phyloP scores from a whole-genome alignment of 805 yeast genomes.

The Teunomyces pallodes region DNA sequence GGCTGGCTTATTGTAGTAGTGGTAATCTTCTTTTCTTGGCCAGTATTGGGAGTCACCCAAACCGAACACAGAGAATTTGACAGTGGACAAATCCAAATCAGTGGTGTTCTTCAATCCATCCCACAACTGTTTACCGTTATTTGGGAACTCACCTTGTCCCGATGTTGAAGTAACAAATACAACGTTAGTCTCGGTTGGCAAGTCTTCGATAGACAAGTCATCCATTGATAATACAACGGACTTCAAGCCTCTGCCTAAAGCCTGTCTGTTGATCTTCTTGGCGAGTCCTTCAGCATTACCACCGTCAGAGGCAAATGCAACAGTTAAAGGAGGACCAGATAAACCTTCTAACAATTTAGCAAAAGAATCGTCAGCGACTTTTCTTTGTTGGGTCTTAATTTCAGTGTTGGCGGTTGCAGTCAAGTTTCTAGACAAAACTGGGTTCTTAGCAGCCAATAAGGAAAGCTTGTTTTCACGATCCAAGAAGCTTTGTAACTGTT shows the following conservation, averaged over 20 bases:
- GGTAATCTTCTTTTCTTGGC: conserved; percentile 96
- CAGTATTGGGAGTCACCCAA: conserved; percentile 85
- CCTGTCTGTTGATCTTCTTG: conserved; percentile 73
- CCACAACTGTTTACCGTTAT: conserved; percentile 77
- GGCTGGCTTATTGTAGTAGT: conserved; percentile 90
- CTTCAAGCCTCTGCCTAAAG: conserved; percentile 74
- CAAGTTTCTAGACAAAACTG: conserved; percentile 74
- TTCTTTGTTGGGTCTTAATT: conserved; percentile 56
- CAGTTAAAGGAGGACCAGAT: conserved; percentile 86
- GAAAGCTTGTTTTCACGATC: conserved; percentile 89
- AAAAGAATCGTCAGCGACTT: conserved; percentile 74
- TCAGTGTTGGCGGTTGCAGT: conserved; percentile 58
- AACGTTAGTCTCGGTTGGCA: conserved; percentile 67
- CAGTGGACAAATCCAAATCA: conserved; percentile 60
- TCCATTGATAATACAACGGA: conserved; percentile 66
- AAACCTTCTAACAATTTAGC: conserved; percentile 77
- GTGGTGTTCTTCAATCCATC: conserved; percentile 61
- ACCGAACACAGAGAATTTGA: conserved; percentile 66
- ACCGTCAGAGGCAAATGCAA: conserved; percentile 88
- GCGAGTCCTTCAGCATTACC: conserved; percentile 86
- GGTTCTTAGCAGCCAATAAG: conserved; percentile 65
- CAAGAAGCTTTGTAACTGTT: conserved; percentile 73
- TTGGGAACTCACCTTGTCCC: conserved; percentile 87
- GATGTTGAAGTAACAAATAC: conserved; percentile 72
- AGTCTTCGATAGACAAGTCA: conserved; percentile 68